Evolutionary conservation across 1,284 basidiomycete species (phyloP).

Genomic region (Heterobasidion irregulare): DNA sequence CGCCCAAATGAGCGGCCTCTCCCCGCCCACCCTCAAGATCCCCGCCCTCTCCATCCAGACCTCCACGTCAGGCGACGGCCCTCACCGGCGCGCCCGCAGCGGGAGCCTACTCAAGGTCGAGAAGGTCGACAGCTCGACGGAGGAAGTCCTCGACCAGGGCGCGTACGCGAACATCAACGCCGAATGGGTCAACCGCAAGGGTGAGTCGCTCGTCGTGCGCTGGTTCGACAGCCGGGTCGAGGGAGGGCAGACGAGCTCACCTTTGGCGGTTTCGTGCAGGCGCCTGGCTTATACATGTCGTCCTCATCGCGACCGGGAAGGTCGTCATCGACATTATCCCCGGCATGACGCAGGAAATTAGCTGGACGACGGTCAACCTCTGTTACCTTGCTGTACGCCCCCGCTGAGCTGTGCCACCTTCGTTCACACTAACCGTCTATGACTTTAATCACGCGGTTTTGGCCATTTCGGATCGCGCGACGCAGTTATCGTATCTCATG

Average conservation of each 20-base stretch:
- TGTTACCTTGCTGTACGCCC: constrained; percentile 82
- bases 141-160: constrained; percentile 76
- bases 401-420: background rate
- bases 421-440: background rate
- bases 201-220: constrained; percentile 33
- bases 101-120: constrained; percentile 85
- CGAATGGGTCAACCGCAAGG: constrained; percentile 98
- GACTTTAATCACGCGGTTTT: background rate
- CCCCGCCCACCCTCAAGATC: constrained; percentile 29
- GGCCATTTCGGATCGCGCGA: constrained; percentile 1
- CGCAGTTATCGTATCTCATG: constrained; percentile 91
- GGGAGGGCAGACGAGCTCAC: background rate
- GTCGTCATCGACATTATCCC: constrained; percentile 92
- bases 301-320: constrained; percentile 88
- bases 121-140: constrained; percentile 70
- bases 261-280: constrained; percentile 36
- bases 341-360: constrained; percentile 88
- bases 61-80: constrained; percentile 6
- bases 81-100: constrained; percentile 52
- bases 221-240: background rate
- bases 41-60: constrained; percentile 13
- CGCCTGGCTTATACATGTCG: constrained; percentile 96
- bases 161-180: constrained; percentile 90
- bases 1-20: constrained; percentile 4
- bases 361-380: constrained; percentile 94